Conservation (phyloP, 192 early-diverging fungal species). For the Rhizoclosmatium sp. region DNA sequence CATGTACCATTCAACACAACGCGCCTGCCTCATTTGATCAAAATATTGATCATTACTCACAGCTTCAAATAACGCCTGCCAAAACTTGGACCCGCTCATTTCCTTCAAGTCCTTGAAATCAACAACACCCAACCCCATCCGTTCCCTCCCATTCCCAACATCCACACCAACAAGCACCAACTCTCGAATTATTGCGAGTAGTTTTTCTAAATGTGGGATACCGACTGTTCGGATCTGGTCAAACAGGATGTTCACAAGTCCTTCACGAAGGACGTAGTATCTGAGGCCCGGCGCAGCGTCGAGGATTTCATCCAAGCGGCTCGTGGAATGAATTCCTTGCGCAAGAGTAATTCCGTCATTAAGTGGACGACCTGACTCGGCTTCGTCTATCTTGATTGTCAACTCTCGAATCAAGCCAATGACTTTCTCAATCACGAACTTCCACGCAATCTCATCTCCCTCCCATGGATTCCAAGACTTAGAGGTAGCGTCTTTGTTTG, state of each 20-base stretch:
- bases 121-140: neutral
- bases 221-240: conserved; percentile 45
- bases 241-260: conserved; percentile 36
- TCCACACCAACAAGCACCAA: conserved; percentile 32
- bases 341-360: neutral
- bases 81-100: neutral
- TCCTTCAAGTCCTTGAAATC: neutral
- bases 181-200: conserved; percentile 32
- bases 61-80: conserved; percentile 38
- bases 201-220: neutral
- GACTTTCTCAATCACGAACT: conserved; percentile 7
- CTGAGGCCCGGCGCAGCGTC: conserved; percentile 5
- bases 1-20: conserved; percentile 40
- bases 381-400: neutral
- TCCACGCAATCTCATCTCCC: conserved; percentile 28
- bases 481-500: no score
- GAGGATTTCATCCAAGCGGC: conserved; percentile 26
- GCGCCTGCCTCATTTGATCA: conserved; percentile 29
- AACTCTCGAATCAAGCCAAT: neutral
- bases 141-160: neutral
- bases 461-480: conserved; percentile 4
- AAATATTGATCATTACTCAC: conserved; percentile 18
- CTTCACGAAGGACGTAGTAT: conserved; percentile 29
- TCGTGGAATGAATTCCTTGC: neutral
- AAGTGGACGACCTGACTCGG: neutral